Evolutionary conservation across 2,329 filamentous ascomycete species (phyloP).

Genomic region (Apiospora rasikravindrae): DNA sequence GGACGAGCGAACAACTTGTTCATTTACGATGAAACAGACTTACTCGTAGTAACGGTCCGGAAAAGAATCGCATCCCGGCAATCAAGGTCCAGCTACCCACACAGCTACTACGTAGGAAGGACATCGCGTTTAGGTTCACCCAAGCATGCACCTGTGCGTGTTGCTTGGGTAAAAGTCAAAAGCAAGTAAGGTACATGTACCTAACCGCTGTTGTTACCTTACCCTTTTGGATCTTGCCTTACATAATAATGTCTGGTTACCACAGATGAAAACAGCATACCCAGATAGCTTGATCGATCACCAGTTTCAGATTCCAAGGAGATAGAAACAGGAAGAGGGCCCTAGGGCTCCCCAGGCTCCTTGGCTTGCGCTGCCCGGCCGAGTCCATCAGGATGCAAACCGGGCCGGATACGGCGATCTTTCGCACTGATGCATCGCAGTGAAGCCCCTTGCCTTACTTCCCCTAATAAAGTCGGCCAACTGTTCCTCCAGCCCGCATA

Average conservation of each 20-base stretch:
- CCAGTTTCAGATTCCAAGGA: neutral
- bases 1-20: neutral
- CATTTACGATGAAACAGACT: conserved; percentile 14
- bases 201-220: conserved; percentile 12
- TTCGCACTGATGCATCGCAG: neutral
- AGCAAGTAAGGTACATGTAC: neutral
- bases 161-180: conserved; percentile 7
- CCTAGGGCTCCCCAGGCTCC: neutral
- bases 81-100: neutral
- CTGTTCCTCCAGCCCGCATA: neutral
- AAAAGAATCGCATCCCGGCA: neutral
- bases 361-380: neutral
- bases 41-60: neutral
- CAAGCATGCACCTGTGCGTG: neutral
- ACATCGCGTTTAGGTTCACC: neutral
- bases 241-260: neutral
- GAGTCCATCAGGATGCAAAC: neutral
- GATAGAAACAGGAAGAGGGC: neutral
- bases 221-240: neutral
- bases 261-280: neutral
- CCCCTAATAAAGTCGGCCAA: neutral
- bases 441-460: neutral
- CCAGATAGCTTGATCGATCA: neutral
- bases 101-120: neutral
- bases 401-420: neutral